Conservation (phyloP, 192 early-diverging fungal genomes). For the Backusella mclennaniae region DNA sequence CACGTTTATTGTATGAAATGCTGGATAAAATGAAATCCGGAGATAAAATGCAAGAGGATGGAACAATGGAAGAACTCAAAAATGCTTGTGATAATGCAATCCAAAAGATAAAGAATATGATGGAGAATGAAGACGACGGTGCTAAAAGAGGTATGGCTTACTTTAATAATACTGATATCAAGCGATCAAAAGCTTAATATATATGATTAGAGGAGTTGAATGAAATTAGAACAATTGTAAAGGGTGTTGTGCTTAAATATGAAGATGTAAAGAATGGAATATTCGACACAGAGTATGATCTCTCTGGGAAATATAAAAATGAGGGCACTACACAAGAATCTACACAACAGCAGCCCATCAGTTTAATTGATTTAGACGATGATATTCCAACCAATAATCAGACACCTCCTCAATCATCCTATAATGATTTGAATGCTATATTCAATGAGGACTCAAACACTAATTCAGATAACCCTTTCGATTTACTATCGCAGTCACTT, state of each 20-base stretch:
- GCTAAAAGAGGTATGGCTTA: conserved; percentile 62
- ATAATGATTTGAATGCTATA: conserved; percentile 22
- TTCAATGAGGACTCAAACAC: not conserved
- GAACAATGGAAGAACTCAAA: conserved; percentile 55
- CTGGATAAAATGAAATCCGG: conserved; percentile 67
- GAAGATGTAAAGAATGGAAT: conserved; percentile 47
- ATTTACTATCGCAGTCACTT: conserved; percentile 4
- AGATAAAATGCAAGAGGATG: conserved; percentile 22
- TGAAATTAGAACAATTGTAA: conserved; percentile 69
- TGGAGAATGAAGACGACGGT: conserved; percentile 66
- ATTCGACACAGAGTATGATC: conserved; percentile 36
- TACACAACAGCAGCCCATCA: conserved; percentile 33
- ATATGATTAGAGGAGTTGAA: not conserved
- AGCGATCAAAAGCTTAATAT: not conserved
- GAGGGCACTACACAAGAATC: not conserved
- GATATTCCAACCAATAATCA: not conserved
- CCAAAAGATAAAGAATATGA: conserved; percentile 66
- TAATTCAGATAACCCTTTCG: not conserved
- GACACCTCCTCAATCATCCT: not conserved
- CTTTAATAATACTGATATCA: not conserved
- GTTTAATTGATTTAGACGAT: conserved; percentile 46
- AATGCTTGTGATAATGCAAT: conserved; percentile 65
- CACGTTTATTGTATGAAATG: conserved; percentile 76
- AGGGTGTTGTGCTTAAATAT: conserved; percentile 73
- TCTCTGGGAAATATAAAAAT: conserved; percentile 2